A percentile compares a stretch with the other conserved stretches of the same genome.
These are phyloP conservation scores for Phaeophleospora eucalypticola DNA, from an alignment of 2,329 filamentous ascomycete species.

Conservation along the genomic window DNA sequence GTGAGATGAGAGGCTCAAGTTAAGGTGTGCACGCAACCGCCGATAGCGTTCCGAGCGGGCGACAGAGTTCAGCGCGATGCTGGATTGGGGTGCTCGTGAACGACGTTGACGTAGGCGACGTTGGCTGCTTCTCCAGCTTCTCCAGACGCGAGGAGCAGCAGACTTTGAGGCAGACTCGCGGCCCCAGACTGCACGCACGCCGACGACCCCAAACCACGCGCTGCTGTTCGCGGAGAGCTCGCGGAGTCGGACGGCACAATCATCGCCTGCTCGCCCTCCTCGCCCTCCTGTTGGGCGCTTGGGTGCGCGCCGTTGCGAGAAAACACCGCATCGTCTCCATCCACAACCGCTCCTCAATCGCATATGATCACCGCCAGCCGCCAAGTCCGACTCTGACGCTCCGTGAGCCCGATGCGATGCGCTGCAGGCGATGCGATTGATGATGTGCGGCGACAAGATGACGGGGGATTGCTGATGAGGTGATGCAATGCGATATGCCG, in stretches of 20 bases:
- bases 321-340: no score
- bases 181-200: no score
- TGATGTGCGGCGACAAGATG: not conserved
- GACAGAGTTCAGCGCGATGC: not conserved
- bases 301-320: no score
- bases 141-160: not conserved
- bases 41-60: not conserved
- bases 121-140: not conserved
- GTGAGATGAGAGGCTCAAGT: not conserved
- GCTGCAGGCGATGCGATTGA: not conserved
- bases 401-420: not conserved
- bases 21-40: not conserved
- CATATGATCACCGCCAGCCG: no score
- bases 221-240: no score
- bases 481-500: not conserved
- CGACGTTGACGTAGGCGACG: not conserved
- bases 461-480: not conserved
- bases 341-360: no score
- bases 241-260: no score
- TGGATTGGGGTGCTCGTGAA: not conserved
- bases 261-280: no score
- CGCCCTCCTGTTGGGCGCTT: no score
- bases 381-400: no score
- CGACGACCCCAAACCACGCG: no score
- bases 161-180: no score